Conservation (phyloP, 805 yeast species). For the Candida sonorensis region DNA sequence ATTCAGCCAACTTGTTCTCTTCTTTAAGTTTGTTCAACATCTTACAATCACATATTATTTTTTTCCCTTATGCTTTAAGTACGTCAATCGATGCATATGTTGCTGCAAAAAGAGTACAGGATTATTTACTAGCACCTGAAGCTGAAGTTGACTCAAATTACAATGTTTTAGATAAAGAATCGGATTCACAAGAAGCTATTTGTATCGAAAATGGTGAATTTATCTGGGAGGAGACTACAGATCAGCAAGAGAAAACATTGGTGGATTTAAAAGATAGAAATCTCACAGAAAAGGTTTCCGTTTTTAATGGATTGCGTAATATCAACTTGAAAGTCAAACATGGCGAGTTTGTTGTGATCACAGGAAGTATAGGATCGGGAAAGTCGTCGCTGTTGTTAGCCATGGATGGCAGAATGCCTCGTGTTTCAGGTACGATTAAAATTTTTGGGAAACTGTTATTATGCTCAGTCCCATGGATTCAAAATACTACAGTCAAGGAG, state of each 20-base stretch:
- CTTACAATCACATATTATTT: constrained; percentile 53
- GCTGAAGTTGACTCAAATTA: constrained; percentile 32
- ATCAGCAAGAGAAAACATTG: constrained; percentile 28
- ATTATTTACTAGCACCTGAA: constrained; percentile 40
- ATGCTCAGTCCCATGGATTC: constrained; percentile 64
- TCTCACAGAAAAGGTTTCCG: constrained; percentile 11
- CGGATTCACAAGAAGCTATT: constrained; percentile 35
- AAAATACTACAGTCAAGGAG: constrained; percentile 67
- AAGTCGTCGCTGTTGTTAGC: constrained; percentile 69
- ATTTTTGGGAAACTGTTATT: constrained; percentile 48
- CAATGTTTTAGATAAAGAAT: constrained; percentile 11
- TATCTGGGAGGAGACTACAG: constrained; percentile 30
- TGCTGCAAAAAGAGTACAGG: constrained; percentile 53
- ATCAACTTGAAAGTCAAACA: constrained; percentile 46
- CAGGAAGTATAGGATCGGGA: constrained; percentile 83
- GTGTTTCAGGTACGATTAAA: constrained; percentile 40
- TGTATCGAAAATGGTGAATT: constrained; percentile 41
- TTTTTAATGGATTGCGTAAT: constrained; percentile 34
- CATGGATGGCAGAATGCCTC: constrained; percentile 59
- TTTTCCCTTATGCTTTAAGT: constrained; percentile 64
- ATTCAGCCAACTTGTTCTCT: constrained; percentile 47
- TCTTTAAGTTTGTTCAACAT: constrained; percentile 61
- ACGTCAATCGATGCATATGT: constrained; percentile 59
- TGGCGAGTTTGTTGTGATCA: constrained; percentile 66
- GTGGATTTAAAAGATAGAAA: background rate